Evolutionary conservation across 108 stramenopile genomes (phyloP).

Genomic region (Schizochytrium sp.): DNA sequence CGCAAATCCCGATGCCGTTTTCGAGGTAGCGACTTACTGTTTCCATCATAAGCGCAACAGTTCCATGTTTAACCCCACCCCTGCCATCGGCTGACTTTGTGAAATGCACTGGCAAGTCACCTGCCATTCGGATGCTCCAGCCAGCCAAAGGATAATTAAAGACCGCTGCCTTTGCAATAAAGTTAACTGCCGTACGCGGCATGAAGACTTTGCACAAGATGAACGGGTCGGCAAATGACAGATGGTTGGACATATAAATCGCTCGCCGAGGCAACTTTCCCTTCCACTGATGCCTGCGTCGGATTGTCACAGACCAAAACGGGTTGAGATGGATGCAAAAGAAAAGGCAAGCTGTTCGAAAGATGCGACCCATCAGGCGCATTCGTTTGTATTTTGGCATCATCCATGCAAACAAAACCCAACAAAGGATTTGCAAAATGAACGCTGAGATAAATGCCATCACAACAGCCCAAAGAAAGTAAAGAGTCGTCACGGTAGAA

Average conservation of each 20-base stretch:
- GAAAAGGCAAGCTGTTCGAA: neutral
- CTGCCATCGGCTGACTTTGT: neutral
- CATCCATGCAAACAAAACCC: constrained; percentile 29
- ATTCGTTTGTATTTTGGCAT: constrained; percentile 15
- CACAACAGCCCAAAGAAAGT: neutral
- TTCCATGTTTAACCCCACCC: neutral
- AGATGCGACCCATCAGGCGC: constrained; percentile 14
- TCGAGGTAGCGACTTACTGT: neutral
- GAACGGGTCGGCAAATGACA: constrained; percentile 36
- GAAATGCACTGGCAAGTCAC: constrained; percentile 3
- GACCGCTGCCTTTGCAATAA: constrained; percentile 32
- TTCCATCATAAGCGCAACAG: constrained; percentile 31
- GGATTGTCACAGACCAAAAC: constrained; percentile 25
- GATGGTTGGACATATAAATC: constrained; percentile 14
- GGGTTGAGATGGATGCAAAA: constrained; percentile 60
- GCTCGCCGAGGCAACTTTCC: neutral
- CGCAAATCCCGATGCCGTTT: neutral
- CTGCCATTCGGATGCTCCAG: neutral
- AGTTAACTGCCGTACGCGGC: constrained; percentile 6
- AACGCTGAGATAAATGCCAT: neutral
- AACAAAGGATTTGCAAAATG: constrained; percentile 15
- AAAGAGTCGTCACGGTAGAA: neutral
- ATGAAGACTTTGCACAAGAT: constrained; percentile 1
- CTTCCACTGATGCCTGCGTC: constrained; percentile 42
- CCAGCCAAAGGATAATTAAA: constrained; percentile 22